Conservation (phyloP, 2,329 filamentous ascomycete species). For the Ilyonectria destructans region DNA sequence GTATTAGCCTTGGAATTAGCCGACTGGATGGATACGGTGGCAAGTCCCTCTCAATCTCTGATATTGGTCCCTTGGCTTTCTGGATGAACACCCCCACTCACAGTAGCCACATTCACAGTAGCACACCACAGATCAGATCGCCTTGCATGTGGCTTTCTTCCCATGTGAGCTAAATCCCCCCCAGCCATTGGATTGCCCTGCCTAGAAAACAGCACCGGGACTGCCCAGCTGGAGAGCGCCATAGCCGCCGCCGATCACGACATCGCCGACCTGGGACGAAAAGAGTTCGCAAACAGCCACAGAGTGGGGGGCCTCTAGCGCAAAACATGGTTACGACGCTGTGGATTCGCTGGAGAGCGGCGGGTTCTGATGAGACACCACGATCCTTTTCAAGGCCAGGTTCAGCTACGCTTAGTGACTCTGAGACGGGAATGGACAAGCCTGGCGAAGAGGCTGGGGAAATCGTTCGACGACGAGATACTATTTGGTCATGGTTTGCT, state of each 20-base stretch:
- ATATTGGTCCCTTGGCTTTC: background rate
- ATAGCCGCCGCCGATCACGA: slow-evolving; percentile 47
- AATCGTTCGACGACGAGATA: slow-evolving; percentile 22
- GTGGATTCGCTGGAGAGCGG: background rate
- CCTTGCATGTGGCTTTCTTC: slow-evolving; percentile 7
- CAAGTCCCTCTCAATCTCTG: background rate
- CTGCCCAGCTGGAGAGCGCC: slow-evolving; percentile 35
- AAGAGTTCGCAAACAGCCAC: slow-evolving; percentile 36
- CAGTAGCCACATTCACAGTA: background rate
- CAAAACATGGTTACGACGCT: slow-evolving; percentile 7
- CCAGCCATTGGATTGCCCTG: slow-evolving; percentile 9
- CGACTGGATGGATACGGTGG: background rate
- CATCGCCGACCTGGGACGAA: slow-evolving; percentile 36
- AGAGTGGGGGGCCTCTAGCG: slow-evolving; percentile 40
- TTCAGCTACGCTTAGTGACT: too few relatives aligned
- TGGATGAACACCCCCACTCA: slow-evolving; percentile 12
- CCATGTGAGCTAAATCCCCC: slow-evolving; percentile 1
- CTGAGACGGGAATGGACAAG: slow-evolving; percentile 4
- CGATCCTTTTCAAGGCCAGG: too few relatives aligned
- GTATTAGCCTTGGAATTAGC: background rate
- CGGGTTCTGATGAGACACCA: too few relatives aligned
- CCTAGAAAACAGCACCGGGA: slow-evolving; percentile 22
- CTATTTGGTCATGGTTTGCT: slow-evolving; percentile 30
- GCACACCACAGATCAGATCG: slow-evolving; percentile 10
- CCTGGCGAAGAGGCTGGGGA: background rate